These are phyloP conservation scores for Isabelozyma heimii DNA, from an alignment of 805 yeast genomes.

Conservation along the genomic window DNA sequence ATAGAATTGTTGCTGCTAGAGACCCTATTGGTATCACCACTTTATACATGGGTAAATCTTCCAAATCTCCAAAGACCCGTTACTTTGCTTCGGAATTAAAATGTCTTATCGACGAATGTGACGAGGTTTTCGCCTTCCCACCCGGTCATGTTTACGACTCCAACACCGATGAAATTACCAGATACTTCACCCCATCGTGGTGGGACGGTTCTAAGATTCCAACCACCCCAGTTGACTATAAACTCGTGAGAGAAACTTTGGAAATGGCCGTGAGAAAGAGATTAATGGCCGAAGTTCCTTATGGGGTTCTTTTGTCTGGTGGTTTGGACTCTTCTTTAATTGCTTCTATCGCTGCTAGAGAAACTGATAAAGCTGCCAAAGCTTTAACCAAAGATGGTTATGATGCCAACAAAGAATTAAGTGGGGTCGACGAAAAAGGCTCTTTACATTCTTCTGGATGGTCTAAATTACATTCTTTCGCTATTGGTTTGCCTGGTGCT, in stretches of 20 bases:
- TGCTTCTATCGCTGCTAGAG: conserved; percentile 96
- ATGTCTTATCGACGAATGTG: conserved; percentile 93
- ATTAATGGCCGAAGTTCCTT: conserved; percentile 99
- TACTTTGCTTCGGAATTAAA: conserved; percentile 94
- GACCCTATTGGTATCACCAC: conserved; percentile 98
- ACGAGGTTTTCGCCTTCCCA: conserved; percentile 88
- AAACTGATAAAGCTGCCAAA: conserved; percentile 72
- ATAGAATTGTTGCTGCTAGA: conserved; percentile 93
- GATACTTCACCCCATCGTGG: conserved; percentile 94
- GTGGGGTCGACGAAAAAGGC: conserved; percentile 92
- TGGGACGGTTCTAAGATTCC: conserved; percentile 83
- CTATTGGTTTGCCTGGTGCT: conserved; percentile 95
- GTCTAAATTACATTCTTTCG: conserved; percentile 88
- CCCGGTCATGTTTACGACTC: conserved; percentile 98
- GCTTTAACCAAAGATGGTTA: conserved; percentile 45
- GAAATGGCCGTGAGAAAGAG: conserved; percentile 98
- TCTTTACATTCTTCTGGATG: conserved; percentile 76
- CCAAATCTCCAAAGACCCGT: conserved; percentile 67
- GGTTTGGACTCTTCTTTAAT: conserved; percentile 96
- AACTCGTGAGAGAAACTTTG: conserved; percentile 68
- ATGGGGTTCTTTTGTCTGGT: conserved; percentile 95
- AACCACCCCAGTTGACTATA: conserved; percentile 69
- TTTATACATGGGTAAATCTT: conserved; percentile 86
- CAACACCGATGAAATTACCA: conserved; percentile 74
- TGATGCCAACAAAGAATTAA: conserved; percentile 66